Conservation (phyloP, 2,329 filamentous ascomycete genomes). For the Elsinoe fawcettii region DNA sequence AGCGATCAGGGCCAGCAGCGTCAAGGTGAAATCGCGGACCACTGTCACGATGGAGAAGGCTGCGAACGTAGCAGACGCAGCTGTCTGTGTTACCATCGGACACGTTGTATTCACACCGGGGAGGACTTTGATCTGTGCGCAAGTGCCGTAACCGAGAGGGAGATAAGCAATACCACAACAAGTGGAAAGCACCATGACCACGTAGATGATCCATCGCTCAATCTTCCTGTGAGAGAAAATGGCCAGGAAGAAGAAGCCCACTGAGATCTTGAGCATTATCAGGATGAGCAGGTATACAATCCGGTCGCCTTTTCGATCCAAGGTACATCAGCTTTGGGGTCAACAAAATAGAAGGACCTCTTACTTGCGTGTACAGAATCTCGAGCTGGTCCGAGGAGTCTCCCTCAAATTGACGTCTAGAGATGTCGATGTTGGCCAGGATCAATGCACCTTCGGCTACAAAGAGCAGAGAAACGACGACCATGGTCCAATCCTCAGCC, state of each 20-base stretch:
- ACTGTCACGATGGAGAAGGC: constrained; percentile 26
- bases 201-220: constrained; percentile 37
- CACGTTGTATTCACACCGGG: constrained; percentile 23
- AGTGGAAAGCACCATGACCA: constrained; percentile 37
- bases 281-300: constrained; percentile 40
- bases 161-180: constrained; percentile 40
- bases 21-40: constrained; percentile 31
- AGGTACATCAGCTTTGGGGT: neutral
- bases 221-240: constrained; percentile 35
- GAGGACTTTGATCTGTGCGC: constrained; percentile 41
- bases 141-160: constrained; percentile 44
- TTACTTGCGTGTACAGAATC: neutral
- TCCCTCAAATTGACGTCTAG: neutral
- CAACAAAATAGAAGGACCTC: neutral
- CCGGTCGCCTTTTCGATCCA: neutral
- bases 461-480: constrained; percentile 1
- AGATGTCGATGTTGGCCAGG: neutral
- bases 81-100: constrained; percentile 9
- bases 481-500: constrained; percentile 13
- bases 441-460: neutral
- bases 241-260: constrained; percentile 44
- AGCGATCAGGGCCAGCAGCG: constrained; percentile 30
- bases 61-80: constrained; percentile 16
- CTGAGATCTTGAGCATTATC: constrained; percentile 41
- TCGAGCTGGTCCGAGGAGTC: neutral